Conservation (phyloP, 345 rosid genomes). For the Orychophragmus violaceus region DNA sequence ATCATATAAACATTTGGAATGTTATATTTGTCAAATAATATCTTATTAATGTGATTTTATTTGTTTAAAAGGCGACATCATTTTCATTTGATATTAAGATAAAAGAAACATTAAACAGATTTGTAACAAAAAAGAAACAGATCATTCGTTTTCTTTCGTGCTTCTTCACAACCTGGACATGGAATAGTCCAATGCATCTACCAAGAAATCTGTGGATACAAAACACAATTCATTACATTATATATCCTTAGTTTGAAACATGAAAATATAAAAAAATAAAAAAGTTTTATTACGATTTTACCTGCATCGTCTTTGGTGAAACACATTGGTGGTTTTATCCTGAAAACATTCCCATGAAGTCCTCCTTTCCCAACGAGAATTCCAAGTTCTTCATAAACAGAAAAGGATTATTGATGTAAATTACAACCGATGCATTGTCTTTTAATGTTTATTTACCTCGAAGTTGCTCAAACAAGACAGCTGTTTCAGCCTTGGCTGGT, state of each 20-base stretch:
- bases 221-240: not conserved
- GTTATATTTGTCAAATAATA: not conserved
- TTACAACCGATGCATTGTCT: not conserved
- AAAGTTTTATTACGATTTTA: no score
- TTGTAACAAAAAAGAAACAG: no score
- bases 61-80: not conserved
- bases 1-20: not conserved
- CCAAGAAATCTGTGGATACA: not conserved
- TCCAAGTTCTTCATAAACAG: slow-evolving; percentile 68
- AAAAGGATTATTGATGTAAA: no score
- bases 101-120: no score
- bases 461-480: slow-evolving; percentile 69
- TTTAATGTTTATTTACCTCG: slow-evolving; percentile 43
- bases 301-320: slow-evolving; percentile 91
- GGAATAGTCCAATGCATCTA: not conserved
- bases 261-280: not conserved
- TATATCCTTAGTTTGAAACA: not conserved
- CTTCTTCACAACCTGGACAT: not conserved
- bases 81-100: not conserved
- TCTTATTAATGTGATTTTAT: not conserved
- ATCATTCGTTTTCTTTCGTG: no score
- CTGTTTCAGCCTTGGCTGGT: slow-evolving; percentile 82
- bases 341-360: slow-evolving; percentile 77
- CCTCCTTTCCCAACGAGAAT: slow-evolving; percentile 90
- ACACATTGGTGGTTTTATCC: slow-evolving; percentile 95